These are phyloP conservation scores for Pythium aristosporum DNA, from an alignment of 352 stramenopile genomes.

Conservation along the genomic window DNA sequence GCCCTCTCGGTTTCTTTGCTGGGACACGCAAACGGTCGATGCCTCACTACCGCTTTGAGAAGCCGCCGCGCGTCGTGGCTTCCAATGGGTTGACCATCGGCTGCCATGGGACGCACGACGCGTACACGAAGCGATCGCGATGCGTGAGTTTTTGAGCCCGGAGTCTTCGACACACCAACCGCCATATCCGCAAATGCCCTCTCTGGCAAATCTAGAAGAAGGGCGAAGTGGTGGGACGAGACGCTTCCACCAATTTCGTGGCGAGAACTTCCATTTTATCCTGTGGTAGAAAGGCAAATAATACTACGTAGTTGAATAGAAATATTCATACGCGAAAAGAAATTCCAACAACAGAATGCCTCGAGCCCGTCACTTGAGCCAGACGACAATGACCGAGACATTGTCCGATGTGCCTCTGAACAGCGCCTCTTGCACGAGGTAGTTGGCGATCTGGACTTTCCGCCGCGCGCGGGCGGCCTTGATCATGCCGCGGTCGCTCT, in stretches of 20 bases:
- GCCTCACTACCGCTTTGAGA: neutral
- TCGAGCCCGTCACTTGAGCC: slow-evolving; percentile 54
- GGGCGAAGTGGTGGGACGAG: neutral
- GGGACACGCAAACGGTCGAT: slow-evolving; percentile 3
- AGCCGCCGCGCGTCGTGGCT: slow-evolving; percentile 1
- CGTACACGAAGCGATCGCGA: slow-evolving; percentile 6
- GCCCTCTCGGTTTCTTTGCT: neutral
- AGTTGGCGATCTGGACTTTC: slow-evolving; percentile 91
- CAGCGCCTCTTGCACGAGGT: slow-evolving; percentile 90
- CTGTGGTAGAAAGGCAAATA: too few species aligned
- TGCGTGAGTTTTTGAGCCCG: neutral
- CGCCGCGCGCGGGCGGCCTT: slow-evolving; percentile 81
- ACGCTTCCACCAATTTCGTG: neutral
- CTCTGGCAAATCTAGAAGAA: neutral
- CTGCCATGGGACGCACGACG: slow-evolving; percentile 9
- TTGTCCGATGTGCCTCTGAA: slow-evolving; percentile 91
- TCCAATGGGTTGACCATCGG: neutral
- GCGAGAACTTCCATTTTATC: too few species aligned
- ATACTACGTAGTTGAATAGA: too few species aligned
- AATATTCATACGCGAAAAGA: neutral
- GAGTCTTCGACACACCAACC: neutral
- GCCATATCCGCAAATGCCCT: neutral
- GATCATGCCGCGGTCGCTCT: slow-evolving; percentile 88
- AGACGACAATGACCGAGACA: slow-evolving; percentile 90
- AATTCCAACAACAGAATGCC: neutral